Conservation (phyloP, 2,329 filamentous ascomycete genomes). For the Aphanoascus verrucosus region DNA sequence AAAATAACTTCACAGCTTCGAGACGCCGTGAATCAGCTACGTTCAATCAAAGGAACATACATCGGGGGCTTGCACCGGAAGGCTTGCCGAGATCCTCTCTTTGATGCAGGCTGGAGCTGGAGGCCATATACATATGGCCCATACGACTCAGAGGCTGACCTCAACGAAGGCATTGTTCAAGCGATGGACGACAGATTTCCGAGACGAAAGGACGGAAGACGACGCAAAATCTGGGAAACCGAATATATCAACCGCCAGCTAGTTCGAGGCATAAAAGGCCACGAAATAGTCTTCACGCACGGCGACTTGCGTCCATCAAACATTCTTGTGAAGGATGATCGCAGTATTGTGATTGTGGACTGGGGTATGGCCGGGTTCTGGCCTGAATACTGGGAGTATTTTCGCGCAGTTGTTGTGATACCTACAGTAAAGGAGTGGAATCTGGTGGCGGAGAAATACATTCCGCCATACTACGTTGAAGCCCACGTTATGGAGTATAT, state of each 20-base stretch:
- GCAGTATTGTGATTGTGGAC: neutral
- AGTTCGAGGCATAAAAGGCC: neutral
- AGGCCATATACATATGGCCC: slow-evolving; percentile 7
- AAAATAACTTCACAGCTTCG: slow-evolving; percentile 7
- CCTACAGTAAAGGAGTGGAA: slow-evolving; percentile 2
- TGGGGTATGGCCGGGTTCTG: slow-evolving; percentile 15
- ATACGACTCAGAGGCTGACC: slow-evolving; percentile 3
- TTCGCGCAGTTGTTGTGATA: neutral
- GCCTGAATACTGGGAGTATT: slow-evolving; percentile 13
- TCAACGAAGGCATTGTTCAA: slow-evolving; percentile 9
- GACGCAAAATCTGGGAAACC: neutral
- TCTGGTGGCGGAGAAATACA: slow-evolving; percentile 18
- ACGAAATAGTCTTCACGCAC: slow-evolving; percentile 10
- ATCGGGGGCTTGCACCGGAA: neutral
- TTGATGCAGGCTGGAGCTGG: neutral
- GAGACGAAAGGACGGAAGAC: neutral
- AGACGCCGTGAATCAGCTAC: slow-evolving; percentile 9
- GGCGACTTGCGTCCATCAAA: neutral
- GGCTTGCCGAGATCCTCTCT: slow-evolving; percentile 7
- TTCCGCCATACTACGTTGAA: slow-evolving; percentile 19
- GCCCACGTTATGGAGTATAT: neutral
- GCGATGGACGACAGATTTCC: neutral
- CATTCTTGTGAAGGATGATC: slow-evolving; percentile 5
- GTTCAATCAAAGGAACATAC: slow-evolving; percentile 10
- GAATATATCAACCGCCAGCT: neutral